Base-by-base conservation (phyloP, 805 yeast species). In the Crinitomyces ghanaensis region DNA sequence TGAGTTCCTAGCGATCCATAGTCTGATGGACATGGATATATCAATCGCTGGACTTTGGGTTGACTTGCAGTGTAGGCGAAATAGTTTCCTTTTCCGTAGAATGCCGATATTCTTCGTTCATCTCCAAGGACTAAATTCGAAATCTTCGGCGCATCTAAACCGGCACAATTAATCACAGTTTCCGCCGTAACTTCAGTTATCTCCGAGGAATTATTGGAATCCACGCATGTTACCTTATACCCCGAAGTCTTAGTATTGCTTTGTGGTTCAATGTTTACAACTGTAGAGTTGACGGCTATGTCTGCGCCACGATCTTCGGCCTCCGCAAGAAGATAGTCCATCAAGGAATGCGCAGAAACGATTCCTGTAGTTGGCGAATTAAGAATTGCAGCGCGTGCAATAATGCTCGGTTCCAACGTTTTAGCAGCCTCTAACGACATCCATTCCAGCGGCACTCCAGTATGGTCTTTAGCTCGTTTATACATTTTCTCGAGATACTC, bases 341-440 rank as follows among this genome's bases (percentile, higher is more conserved):
- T 71, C 36, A 79, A 62, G 5, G 81, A 74, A 53, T 86, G 95
- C 0, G 93, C 84, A 9, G 83, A 74, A 1, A 84, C 55, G 13
- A 85, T 86, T 0, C 96, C 95, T 0, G 95, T 78, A 0, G 85
- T 65, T 1, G 93, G 91, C 6, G 93, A 79, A 38, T 65, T 66
- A 27, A 85, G 59, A 2, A 75, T 68, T 0, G 80, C 85, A 21
- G 62, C 54, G 3, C 63, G 55, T 0, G 85, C 93, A 5, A 50
- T 53, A 17, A 85, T 68, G n/a, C 69, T 62, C 0, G 95, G 94
- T 46, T 78, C 88, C 5, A 65, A 47, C 29, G 43, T 39, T 25
- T 54, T 57, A 0, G 77, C 80, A 31, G 57, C 47, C 2, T 44
- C 37, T 2, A 66, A 45, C 0, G 74, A 52, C 1, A 82, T 50